Evolutionary conservation across 208 protist species (phyloP), one percentile per base, ranked within the genome.

Genomic region (Trypanosoma grayi): DNA sequence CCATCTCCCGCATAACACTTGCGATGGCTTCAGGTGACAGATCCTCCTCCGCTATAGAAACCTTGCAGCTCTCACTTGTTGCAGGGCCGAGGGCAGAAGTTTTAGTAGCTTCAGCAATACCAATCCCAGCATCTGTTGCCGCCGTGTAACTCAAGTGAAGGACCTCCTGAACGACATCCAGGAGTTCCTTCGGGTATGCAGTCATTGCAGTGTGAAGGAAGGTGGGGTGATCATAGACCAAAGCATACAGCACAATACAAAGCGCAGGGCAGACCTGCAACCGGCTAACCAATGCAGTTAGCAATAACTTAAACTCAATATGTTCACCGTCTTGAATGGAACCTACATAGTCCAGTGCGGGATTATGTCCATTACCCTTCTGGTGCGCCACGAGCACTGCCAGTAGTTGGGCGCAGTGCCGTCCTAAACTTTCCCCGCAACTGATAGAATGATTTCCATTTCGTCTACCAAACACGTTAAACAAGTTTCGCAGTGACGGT

Each of bases 231-330:
- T 94, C 87, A 52, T 87, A 64, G 16, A 94, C 16, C 4, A 94
- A 65, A 30, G 68, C 60, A 62, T 94, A 94, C 34, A 94, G 57
- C 18, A 94, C 40, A 56, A 87, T 80, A 53, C 73, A 81, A 18
- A 91, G 16, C 10, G 70, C 54, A 0, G 87, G 83, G 52, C 77
- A 91, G 16, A 47, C 53, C 13, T 63, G 14, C 24, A 94, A 33
- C 18, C 68, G 56, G 44, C 25, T 70, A 24, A 52, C 56, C 4
- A 90, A 66, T 10, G 77, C 54, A 10, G 48, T 44, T 27, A 91
- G 75, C 9, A 94, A 64, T 2, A 34, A n/a, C 18, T 50, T 53
- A 58, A 82, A 87, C 4, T 43, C 25, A n/a, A 88, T 39, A 0
- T 53, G 51, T 10, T 51, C 50, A 8, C 41, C 58, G 20, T 87